Conservation (phyloP, 1,139 yeast species). For the Eremothecium sinecaudum region DNA sequence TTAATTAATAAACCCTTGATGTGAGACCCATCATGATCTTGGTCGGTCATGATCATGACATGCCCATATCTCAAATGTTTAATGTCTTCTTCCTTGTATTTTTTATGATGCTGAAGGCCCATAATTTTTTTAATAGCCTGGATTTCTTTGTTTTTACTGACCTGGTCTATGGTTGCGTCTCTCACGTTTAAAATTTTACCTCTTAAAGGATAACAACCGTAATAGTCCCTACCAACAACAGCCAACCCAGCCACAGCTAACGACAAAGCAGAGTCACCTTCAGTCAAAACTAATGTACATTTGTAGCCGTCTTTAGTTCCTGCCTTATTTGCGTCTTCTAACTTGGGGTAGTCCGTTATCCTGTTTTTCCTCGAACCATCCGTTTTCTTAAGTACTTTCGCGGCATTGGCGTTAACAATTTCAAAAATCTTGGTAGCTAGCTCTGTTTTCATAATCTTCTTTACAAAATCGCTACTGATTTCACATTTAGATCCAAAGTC, state of each 20-base stretch:
- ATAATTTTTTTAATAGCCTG: constrained; percentile 92
- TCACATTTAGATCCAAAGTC: constrained; percentile 79
- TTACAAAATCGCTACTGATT: constrained; percentile 67
- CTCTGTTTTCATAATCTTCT: constrained; percentile 65
- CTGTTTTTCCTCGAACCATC: constrained; percentile 82
- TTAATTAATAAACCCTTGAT: constrained; percentile 93
- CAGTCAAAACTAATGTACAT: constrained; percentile 88
- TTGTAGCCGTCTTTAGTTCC: constrained; percentile 89
- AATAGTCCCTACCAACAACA: constrained; percentile 90
- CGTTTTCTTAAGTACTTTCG: constrained; percentile 77
- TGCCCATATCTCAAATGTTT: constrained; percentile 85
- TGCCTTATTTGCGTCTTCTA: constrained; percentile 94
- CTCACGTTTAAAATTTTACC: constrained; percentile 94
- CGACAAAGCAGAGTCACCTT: constrained; percentile 94
- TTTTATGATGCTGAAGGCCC: constrained; percentile 89
- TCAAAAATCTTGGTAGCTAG: constrained; percentile 74
- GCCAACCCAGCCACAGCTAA: constrained; percentile 90
- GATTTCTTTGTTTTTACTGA: constrained; percentile 85
- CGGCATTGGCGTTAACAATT: constrained; percentile 80
- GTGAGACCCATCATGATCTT: constrained; percentile 99
- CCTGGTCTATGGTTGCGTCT: constrained; percentile 92
- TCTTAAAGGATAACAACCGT: constrained; percentile 91
- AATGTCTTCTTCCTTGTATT: constrained; percentile 49
- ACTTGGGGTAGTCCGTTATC: constrained; percentile 79
- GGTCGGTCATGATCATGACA: constrained; percentile 99